Evolutionary conservation across 345 rosid species (phyloP).

Genomic region (Acer saccharum): DNA sequence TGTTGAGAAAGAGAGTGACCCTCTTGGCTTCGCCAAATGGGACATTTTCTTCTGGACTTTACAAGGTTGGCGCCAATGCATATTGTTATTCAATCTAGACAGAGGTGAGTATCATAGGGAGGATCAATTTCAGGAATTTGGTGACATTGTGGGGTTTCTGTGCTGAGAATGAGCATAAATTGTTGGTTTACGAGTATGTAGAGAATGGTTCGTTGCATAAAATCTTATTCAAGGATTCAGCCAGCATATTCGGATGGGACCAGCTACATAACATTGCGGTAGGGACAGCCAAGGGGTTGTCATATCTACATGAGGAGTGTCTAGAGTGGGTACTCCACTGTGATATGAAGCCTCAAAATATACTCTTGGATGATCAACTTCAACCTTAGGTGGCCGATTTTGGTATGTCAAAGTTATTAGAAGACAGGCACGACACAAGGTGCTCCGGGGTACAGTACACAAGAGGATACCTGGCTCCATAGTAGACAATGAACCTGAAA

Average conservation of each 20-base stretch:
- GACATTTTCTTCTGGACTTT: conserved; percentile 25
- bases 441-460: conserved; percentile 22
- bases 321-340: conserved; percentile 33
- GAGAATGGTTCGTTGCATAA: conserved; percentile 32
- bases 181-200: conserved; percentile 30
- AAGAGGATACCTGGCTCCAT: conserved; percentile 30
- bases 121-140: conserved; percentile 33
- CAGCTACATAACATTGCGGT: conserved; percentile 30
- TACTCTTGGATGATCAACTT: conserved; percentile 18
- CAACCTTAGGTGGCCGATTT: conserved; percentile 26
- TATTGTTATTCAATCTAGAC: conserved; percentile 33
- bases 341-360: conserved; percentile 32
- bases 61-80: conserved; percentile 25
- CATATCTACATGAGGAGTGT: conserved; percentile 40
- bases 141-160: conserved; percentile 36
- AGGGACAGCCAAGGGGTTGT: conserved; percentile 32
- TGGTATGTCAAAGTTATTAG: conserved; percentile 29
- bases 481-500: conserved; percentile 27
- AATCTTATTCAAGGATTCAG: conserved; percentile 18
- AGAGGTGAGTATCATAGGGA: conserved; percentile 39
- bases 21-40: conserved; percentile 22
- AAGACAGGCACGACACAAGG: conserved; percentile 5
- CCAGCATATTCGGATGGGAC: conserved; percentile 22
- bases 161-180: conserved; percentile 29
- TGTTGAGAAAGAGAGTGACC: conserved; percentile 21